Evolutionary conservation across 2,329 filamentous ascomycete species (phyloP).

Genomic region (Phyllosticta ampelicida): DNA sequence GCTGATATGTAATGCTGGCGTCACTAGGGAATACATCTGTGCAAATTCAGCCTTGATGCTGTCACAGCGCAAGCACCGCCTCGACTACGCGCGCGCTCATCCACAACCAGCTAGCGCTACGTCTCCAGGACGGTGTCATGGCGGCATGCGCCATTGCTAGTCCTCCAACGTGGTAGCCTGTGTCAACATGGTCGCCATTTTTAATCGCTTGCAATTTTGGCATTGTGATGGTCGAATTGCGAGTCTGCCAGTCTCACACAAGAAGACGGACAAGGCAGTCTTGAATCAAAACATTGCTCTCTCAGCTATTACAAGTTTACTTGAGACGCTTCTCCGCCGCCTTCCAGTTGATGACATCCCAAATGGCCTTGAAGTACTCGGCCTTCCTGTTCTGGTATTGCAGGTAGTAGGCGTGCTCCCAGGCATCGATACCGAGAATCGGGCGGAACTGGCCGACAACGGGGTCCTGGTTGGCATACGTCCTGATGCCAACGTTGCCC

Average conservation of each 20-base stretch:
- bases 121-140: neutral
- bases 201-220: neutral
- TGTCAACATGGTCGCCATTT: neutral
- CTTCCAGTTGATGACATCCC: slow-evolving; percentile 96
- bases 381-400: slow-evolving; percentile 97
- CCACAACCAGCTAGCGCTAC: neutral
- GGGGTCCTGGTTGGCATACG: slow-evolving; percentile 80
- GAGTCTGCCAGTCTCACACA: neutral
- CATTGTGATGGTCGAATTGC: neutral
- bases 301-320: slow-evolving; percentile 23
- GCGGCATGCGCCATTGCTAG: neutral
- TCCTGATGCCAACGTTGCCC: slow-evolving; percentile 51
- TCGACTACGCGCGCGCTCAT: neutral
- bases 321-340: slow-evolving; percentile 67
- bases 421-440: slow-evolving; percentile 81
- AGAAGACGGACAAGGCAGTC: neutral
- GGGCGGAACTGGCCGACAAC: slow-evolving; percentile 75
- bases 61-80: neutral
- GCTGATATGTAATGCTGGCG: neutral
- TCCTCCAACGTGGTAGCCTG: neutral
- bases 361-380: slow-evolving; percentile 87
- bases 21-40: neutral
- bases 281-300: neutral
- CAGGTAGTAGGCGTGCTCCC: slow-evolving; percentile 94
- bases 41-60: neutral